Base-by-base conservation (phyloP, 257 asterid genomes). In the Buddleja alternifolia region DNA sequence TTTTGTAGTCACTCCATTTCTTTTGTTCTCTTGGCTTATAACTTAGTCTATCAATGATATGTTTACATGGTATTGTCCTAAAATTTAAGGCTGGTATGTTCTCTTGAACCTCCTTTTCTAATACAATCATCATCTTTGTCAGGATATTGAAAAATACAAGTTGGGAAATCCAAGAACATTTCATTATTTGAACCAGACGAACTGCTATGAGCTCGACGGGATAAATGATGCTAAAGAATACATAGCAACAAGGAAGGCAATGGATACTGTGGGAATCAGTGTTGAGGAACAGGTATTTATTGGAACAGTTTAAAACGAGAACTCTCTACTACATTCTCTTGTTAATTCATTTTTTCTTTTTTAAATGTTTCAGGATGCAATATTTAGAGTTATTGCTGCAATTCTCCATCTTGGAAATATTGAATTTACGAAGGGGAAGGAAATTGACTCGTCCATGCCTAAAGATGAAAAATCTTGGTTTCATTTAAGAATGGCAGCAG, bases 211-310 rank as follows among this genome's bases (percentile, higher is more conserved):
- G 70, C 84, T 94, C 69, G 96, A 92, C 48, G 97, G 92, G 69
- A 40, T 91, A 67, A 91, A 94, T 81, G 99, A 94, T 34, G 72
- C 84, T 61, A 88, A 89, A 84, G 99, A 94, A 73, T 94, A 94
- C 80, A 29, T 72, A 41, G 95, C 79, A 6, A 94, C 98, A 59
- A 91, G 97, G 82, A 86, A 78, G 78, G 99, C 99, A 36, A 94
- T 94, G 99, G 99, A 94, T 67, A 79, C 96, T 53, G 99, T 94
- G 72, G 99, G 99, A 83, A 94, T 94, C 64, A 87, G 85, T 78
- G 68, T 78, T 48, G 88, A 83, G 71, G 99, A 94, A 67, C 99
- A 94, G 97, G 99, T 94, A 84, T 37, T 34, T 24, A 29, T 21
- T 66, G 54, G 11, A 67, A 67, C 58, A 48, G 14, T 71, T 67